Evolutionary conservation across 208 protist species (phyloP).

Genomic region (Angomonas desouzai): DNA sequence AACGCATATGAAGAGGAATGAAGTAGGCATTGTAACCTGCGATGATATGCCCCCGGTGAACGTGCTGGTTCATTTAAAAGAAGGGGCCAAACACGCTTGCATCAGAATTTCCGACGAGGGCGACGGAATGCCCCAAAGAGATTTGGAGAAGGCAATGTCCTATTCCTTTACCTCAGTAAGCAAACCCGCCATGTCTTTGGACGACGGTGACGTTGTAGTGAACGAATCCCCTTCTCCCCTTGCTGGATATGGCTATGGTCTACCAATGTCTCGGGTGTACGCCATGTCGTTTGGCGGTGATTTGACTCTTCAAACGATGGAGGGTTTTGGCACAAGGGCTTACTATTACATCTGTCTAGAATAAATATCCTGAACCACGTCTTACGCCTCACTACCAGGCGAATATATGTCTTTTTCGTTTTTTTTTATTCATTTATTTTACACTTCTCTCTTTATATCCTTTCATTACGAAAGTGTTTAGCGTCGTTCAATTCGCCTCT

Average conservation of each 20-base stretch:
- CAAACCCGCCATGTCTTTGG: constrained; percentile 41
- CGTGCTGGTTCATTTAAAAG: constrained; percentile 67
- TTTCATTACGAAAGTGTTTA: constrained; percentile 7
- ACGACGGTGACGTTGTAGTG: constrained; percentile 15
- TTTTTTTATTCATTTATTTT: constrained; percentile 19
- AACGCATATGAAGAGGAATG: constrained; percentile 71
- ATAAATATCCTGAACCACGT: neutral
- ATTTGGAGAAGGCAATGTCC: constrained; percentile 79
- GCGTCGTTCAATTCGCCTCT: neutral
- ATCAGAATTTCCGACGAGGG: constrained; percentile 86
- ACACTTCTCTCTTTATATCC: constrained; percentile 10
- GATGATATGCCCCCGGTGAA: constrained; percentile 77
- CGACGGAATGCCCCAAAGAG: constrained; percentile 69
- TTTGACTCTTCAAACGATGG: constrained; percentile 90
- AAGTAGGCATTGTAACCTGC: constrained; percentile 61
- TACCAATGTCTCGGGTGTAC: constrained; percentile 93
- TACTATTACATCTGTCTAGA: constrained; percentile 84
- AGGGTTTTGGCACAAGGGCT: constrained; percentile 91
- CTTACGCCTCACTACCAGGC: neutral
- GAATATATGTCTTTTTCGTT: neutral
- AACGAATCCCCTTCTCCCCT: constrained; percentile 49
- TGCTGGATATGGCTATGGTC: constrained; percentile 93
- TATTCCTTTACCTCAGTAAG: constrained; percentile 93
- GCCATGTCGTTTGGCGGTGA: constrained; percentile 92
- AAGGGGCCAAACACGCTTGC: constrained; percentile 72